A percentile compares a stretch with the other conserved stretches of the same genome.
Evolutionary conservation across 2,329 filamentous ascomycete species (phyloP).

Genomic region (Colletotrichum chlorophyti): DNA sequence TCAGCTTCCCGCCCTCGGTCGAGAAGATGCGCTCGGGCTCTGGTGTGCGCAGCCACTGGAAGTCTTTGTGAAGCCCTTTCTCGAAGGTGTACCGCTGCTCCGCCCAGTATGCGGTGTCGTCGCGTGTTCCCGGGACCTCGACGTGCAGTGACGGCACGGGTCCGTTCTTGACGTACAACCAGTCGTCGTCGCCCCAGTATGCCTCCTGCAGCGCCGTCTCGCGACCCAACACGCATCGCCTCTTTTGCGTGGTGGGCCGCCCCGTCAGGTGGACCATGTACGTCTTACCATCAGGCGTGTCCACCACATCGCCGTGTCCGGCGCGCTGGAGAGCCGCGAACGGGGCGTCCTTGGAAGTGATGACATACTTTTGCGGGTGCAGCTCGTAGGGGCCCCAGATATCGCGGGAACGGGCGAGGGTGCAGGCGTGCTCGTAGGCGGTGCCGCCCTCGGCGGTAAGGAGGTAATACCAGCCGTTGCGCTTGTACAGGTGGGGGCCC

Average conservation of each 20-base stretch:
- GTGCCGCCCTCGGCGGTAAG: conserved; percentile 67
- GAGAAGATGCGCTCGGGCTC: conserved; percentile 60
- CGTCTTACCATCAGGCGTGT: conserved; percentile 57
- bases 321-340: conserved; percentile 57
- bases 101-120: conserved; percentile 58
- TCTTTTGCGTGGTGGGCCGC: conserved; percentile 56
- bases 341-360: conserved; percentile 59
- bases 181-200: conserved; percentile 66
- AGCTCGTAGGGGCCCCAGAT: conserved; percentile 68
- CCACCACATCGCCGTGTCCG: conserved; percentile 61
- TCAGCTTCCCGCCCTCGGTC: conserved; percentile 46
- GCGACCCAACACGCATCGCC: conserved; percentile 60
- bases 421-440: conserved; percentile 66
- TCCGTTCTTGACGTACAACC: conserved; percentile 67
- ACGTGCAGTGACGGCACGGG: conserved; percentile 61
- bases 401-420: conserved; percentile 58
- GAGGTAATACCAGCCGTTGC: conserved; percentile 65
- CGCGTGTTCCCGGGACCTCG: conserved; percentile 54
- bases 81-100: conserved; percentile 56
- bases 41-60: conserved; percentile 65
- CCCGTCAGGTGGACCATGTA: conserved; percentile 62
- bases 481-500: conserved; percentile 65
- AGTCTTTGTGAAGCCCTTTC: conserved; percentile 54
- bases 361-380: conserved; percentile 63
- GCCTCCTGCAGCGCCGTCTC: conserved; percentile 66